A percentile compares a stretch with the other conserved stretches of the same genome.
Conservation (phyloP, 257 asterid genomes). For the Jasminum sambac region DNA sequence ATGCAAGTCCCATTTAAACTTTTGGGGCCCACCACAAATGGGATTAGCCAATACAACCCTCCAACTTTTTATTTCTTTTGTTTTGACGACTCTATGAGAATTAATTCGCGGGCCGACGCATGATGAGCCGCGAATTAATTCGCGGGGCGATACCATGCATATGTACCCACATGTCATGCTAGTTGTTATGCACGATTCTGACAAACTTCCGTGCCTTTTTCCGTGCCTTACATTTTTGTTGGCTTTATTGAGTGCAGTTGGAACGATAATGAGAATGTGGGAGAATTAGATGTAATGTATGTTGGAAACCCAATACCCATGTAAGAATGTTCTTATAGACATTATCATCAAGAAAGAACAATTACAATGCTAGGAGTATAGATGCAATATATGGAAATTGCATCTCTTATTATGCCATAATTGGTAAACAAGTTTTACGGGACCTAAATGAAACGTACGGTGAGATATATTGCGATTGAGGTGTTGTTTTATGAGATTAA, state of each 20-base stretch:
- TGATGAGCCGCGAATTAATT: too few species aligned
- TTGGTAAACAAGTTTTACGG: too few species aligned
- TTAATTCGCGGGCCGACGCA: too few species aligned
- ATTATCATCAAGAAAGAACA: not conserved
- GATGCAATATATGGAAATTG: not conserved
- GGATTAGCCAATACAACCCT: slow-evolving; percentile 29
- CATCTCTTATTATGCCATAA: too few species aligned
- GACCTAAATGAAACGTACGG: too few species aligned
- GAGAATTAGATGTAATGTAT: not conserved
- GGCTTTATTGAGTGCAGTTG: slow-evolving; percentile 1
- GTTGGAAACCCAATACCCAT: not conserved
- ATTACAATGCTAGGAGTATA: not conserved
- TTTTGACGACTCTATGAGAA: slow-evolving; percentile 24
- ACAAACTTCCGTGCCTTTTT: not conserved
- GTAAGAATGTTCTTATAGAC: not conserved
- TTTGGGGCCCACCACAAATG: slow-evolving; percentile 61
- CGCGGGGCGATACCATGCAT: slow-evolving; percentile 20
- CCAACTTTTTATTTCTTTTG: not conserved
- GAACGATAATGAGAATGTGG: not conserved
- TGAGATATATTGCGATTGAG: too few species aligned
- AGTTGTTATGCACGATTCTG: slow-evolving; percentile 18
- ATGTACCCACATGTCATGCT: slow-evolving; percentile 27
- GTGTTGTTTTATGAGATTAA: too few species aligned
- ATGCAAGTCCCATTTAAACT: slow-evolving; percentile 28
- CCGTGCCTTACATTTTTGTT: not conserved